These are phyloP conservation scores for Linnemannia elongata DNA, from an alignment of 192 early-diverging fungal species.

Conservation along the genomic window DNA sequence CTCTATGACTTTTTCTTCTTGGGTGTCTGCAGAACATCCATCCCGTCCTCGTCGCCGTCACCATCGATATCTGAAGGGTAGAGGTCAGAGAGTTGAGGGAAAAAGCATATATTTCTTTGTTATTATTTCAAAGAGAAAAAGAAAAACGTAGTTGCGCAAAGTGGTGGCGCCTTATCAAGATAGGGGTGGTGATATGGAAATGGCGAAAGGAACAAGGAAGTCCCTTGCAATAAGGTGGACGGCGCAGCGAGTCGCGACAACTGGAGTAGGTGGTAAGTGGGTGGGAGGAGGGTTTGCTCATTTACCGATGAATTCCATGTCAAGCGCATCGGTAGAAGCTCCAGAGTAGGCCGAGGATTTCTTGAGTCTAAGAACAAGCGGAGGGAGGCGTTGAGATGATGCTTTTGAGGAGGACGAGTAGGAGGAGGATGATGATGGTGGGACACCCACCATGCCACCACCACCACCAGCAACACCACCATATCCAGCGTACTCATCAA, in stretches of 20 bases:
- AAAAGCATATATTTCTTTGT: not conserved
- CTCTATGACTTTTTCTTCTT: slow-evolving; percentile 46
- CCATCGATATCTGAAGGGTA: slow-evolving; percentile 46
- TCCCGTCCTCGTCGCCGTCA: slow-evolving; percentile 46
- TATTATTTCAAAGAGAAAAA: not conserved
- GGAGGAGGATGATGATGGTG: not conserved
- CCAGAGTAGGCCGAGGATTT: slow-evolving; percentile 41
- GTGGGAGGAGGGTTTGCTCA: not conserved
- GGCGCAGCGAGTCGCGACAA: not conserved
- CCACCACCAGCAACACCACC: not conserved
- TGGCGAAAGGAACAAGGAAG: not conserved
- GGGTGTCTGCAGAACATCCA: slow-evolving; percentile 48
- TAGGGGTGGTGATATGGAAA: not conserved
- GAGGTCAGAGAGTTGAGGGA: not conserved
- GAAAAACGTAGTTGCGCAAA: not conserved
- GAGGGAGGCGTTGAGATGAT: slow-evolving; percentile 33
- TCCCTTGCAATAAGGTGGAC: not conserved
- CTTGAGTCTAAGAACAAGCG: slow-evolving; percentile 48
- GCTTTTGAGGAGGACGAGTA: slow-evolving; percentile 9
- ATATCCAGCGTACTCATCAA: not conserved
- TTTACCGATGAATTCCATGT: slow-evolving; percentile 54
- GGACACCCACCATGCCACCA: not conserved
- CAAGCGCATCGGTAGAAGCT: slow-evolving; percentile 31
- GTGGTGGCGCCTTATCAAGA: not conserved
- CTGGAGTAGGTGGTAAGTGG: not conserved